Conservation (phyloP, 371 early-diverging fungal species). For the Circinella minor region DNA sequence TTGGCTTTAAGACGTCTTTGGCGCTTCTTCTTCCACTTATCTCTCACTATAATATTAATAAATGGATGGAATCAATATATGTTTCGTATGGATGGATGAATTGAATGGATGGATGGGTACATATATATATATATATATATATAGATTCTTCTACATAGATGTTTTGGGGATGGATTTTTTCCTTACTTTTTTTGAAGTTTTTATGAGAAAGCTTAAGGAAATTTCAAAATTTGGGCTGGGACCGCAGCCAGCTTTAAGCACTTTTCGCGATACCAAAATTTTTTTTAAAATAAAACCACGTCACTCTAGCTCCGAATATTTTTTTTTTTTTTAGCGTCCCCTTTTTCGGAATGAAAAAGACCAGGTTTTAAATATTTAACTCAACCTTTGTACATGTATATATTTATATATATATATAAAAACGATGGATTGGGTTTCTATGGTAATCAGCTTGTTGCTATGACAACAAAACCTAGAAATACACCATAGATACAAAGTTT, state of each 20-base stretch:
- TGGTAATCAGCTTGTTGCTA: too few relatives aligned
- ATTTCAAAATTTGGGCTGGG: not conserved
- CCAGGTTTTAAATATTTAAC: too few relatives aligned
- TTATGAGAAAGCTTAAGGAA: slow-evolving; percentile 1
- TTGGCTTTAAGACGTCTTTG: slow-evolving; percentile 46
- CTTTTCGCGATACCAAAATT: not conserved
- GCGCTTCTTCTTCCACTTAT: slow-evolving; percentile 46
- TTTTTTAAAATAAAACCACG: not conserved
- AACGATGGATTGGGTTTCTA: too few relatives aligned
- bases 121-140: too few relatives aligned
- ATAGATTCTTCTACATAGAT: too few relatives aligned
- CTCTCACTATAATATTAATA: slow-evolving; percentile 32
- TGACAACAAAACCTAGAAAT: too few relatives aligned
- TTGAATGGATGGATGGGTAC: slow-evolving; percentile 5
- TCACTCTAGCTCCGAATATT: not conserved
- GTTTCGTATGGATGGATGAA: slow-evolving; percentile 21
- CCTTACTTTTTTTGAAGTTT: slow-evolving; percentile 17
- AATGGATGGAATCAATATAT: slow-evolving; percentile 19
- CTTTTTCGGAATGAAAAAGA: too few relatives aligned
- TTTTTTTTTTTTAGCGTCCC: not conserved
- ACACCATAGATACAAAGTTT: too few relatives aligned
- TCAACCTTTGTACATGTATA: too few relatives aligned
- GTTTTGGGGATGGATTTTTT: not conserved
- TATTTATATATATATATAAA: too few relatives aligned
- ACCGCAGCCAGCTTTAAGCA: too few relatives aligned